A percentile compares a stretch with the other conserved stretches of the same genome.
These are phyloP conservation scores for Myxozyma nipponensis DNA, from an alignment of 805 yeast species.

Conservation along the genomic window DNA sequence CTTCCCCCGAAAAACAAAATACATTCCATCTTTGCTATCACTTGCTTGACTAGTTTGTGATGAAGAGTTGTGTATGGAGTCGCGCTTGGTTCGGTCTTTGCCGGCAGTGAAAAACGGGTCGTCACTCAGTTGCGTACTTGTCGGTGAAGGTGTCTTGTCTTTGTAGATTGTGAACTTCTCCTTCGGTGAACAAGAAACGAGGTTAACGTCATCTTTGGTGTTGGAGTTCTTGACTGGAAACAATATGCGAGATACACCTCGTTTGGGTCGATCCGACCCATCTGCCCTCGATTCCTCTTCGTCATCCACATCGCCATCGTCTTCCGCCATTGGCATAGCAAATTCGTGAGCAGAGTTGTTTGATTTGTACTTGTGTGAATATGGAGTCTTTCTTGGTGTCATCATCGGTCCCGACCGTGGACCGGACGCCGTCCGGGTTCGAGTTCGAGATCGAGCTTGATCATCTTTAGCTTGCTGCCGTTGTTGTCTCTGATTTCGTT, in stretches of 20 bases:
- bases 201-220: constrained; percentile 2
- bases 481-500: constrained; percentile 1
- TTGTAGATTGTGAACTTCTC: too few relatives aligned
- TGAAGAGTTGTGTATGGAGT: background rate
- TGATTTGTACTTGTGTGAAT: constrained; percentile 4
- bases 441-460: background rate
- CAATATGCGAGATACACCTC: background rate
- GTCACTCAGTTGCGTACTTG: too few relatives aligned
- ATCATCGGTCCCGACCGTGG: constrained; percentile 18
- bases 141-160: too few relatives aligned
- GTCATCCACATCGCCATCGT: background rate
- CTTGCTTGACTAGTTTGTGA: background rate
- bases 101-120: background rate
- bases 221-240: background rate
- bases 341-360: background rate
- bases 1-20: constrained; percentile 26
- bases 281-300: background rate
- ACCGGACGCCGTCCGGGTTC: constrained; percentile 22
- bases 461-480: constrained; percentile 1
- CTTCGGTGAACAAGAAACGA: too few relatives aligned
- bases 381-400: constrained; percentile 26
- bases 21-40: constrained; percentile 22
- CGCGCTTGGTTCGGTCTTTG: constrained; percentile 4
- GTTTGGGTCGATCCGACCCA: background rate
- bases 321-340: background rate